A percentile compares a stretch with the other conserved stretches of the same genome.
These are phyloP conservation scores for Musa troglodytarum DNA, from an alignment of 176 grass and related monocot species.

Conservation along the genomic window DNA sequence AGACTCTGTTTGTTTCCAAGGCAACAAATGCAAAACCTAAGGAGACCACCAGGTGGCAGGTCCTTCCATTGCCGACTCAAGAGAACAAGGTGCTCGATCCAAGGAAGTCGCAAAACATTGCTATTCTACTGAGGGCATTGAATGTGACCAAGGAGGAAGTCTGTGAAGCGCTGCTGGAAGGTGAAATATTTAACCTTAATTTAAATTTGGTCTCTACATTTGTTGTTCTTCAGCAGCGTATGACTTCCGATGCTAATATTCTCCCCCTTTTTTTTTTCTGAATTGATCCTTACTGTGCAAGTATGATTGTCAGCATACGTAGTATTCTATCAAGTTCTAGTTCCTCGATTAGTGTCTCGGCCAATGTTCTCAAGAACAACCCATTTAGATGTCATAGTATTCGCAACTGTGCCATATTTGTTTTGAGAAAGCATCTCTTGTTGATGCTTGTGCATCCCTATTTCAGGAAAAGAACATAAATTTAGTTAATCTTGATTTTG, in stretches of 20 bases:
- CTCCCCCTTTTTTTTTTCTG: no score
- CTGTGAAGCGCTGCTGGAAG: conserved; percentile 85
- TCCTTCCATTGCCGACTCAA: conserved; percentile 43
- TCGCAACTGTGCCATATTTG: no score
- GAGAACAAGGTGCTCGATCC: conserved; percentile 94
- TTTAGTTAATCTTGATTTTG: not conserved
- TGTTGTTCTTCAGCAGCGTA: not conserved
- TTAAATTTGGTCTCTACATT: not conserved
- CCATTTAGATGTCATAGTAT: no score
- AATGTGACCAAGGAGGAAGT: conserved; percentile 96
- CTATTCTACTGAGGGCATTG: conserved; percentile 84
- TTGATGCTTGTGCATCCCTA: not conserved
- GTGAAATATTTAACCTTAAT: conserved; percentile 26
- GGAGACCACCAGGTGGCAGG: conserved; percentile 44
- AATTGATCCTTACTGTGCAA: no score
- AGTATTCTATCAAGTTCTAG: no score
- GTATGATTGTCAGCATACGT: no score
- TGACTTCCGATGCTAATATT: no score
- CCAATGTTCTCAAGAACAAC: no score
- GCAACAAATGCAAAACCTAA: conserved; percentile 37
- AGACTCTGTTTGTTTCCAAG: conserved; percentile 91
- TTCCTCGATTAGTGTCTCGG: no score
- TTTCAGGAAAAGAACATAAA: not conserved
- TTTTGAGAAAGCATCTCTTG: no score
- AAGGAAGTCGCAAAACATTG: conserved; percentile 96